Evolutionary conservation across 108 stramenopile genomes (phyloP).

Genomic region (Fistulifera pelliculosa): DNA sequence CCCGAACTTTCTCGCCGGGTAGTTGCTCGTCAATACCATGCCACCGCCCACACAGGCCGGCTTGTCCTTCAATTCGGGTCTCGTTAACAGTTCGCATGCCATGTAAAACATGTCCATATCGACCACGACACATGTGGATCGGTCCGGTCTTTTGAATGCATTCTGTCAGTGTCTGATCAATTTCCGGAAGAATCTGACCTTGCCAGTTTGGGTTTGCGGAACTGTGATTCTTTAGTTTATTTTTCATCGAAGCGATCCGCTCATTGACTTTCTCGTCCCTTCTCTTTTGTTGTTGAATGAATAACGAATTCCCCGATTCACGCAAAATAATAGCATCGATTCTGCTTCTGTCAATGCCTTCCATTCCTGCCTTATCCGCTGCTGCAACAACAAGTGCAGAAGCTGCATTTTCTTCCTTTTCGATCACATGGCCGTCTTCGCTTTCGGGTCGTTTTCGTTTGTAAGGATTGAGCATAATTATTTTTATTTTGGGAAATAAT

Average conservation of each 20-base stretch:
- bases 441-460: no score
- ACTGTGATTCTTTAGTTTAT: constrained; percentile 18
- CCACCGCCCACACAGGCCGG: constrained; percentile 87
- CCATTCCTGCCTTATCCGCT: constrained; percentile 77
- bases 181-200: not conserved
- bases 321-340: constrained; percentile 71
- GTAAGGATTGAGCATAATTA: no score
- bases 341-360: constrained; percentile 58
- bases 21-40: constrained; percentile 93
- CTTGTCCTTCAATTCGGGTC: constrained; percentile 70
- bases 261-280: constrained; percentile 53
- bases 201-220: not conserved
- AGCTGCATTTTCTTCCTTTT: constrained; percentile 4
- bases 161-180: constrained; percentile 26
- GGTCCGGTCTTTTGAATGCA: constrained; percentile 14
- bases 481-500: no score
- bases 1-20: constrained; percentile 84
- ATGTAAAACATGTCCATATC: constrained; percentile 96
- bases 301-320: constrained; percentile 61
- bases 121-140: constrained; percentile 77
- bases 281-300: constrained; percentile 57
- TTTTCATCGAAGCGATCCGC: constrained; percentile 36
- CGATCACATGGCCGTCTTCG: no score
- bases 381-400: constrained; percentile 64
- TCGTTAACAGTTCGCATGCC: constrained; percentile 67